Conservation (phyloP, 2,329 filamentous ascomycete species). For the Lasiodiplodia citricola region DNA sequence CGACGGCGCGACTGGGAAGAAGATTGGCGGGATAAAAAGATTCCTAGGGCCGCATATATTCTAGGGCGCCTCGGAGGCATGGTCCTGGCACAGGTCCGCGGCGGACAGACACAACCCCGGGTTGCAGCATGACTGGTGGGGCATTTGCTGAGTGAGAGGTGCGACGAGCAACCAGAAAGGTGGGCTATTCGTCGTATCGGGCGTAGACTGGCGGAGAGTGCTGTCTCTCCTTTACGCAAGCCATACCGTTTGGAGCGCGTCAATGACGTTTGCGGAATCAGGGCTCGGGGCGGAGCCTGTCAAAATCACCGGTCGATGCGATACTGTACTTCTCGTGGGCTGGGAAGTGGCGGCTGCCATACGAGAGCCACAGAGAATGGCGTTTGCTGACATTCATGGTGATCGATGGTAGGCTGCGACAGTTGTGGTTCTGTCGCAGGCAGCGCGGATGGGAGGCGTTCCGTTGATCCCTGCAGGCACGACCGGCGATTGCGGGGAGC, state of each 20-base stretch:
- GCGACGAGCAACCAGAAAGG: constrained; percentile 2
- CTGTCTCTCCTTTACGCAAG: constrained; percentile 5
- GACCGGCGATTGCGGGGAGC: constrained; percentile 10
- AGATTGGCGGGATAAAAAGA: background rate
- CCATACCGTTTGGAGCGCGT: constrained; percentile 19
- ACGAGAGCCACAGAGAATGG: background rate
- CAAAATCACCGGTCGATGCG: background rate
- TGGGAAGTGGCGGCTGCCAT: background rate
- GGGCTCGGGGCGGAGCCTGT: background rate
- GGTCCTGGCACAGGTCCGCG: background rate
- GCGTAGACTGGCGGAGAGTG: constrained; percentile 7
- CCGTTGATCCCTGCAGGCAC: background rate
- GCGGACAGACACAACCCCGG: constrained; percentile 9
- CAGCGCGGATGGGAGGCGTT: background rate
- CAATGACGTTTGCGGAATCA: constrained; percentile 24
- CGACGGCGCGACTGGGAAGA: background rate
- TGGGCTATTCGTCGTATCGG: constrained; percentile 21
- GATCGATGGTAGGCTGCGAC: constrained; percentile 2
- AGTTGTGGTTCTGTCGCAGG: background rate
- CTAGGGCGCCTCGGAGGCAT: constrained; percentile 9
- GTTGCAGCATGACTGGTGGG: constrained; percentile 16
- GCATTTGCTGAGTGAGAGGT: constrained; percentile 5
- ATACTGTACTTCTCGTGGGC: background rate
- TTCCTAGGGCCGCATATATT: background rate
- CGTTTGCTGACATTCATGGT: background rate